Base-by-base conservation (phyloP, 2,329 filamentous ascomycete genomes). In the Exophiala lecanii-corni region DNA sequence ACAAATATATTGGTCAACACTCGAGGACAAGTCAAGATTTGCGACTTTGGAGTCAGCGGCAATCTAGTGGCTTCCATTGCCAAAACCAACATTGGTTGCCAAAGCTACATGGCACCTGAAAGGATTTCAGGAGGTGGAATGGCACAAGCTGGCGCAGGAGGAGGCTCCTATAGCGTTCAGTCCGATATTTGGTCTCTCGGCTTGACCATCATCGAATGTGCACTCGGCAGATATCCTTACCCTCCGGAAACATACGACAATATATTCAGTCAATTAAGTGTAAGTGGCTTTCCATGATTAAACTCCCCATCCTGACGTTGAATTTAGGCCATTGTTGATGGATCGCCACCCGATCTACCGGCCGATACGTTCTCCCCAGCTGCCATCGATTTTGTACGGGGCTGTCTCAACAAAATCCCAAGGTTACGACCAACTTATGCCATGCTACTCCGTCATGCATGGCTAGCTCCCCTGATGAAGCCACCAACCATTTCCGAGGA, bases 61-160 rank as follows among this genome's bases (percentile, higher is more conserved):
- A 98, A 98, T 58, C 71, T 98, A 17, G 92, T 98, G 16, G 91
- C 92, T 17, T 95, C 89, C 69, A 97, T 97, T 58, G 92, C 92
- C 39, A 95, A 94, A 68, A 98, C 92, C 19, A 98, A 98, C 62
- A 98, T 98, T 58, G 92, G 92, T 28, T 98, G 92, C 60, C 92
- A 98, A 68, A 96, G 89, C 61, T 98, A 98, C 69, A 98, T 98
- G 92, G 92, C 92, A 0, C 92, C 92, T 0, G 92, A 98, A 65
- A 75, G 92, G 53, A 98, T 98, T 58, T 88, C 88, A 6, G 88
- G 87, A 36, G 89, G 89, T 43, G 84, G 84, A 16, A 80, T 89
- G 58, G 80, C 86, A 45, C 78, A 84, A 49, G 75, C 79, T 3
- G 83, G 83, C 18, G 73, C 81, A 13, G 74, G 78, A 4, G 84